A percentile compares a stretch with the other conserved stretches of the same genome.
Evolutionary conservation across 2,329 filamentous ascomycete species (phyloP).

Genomic region (Bertia moriformis): DNA sequence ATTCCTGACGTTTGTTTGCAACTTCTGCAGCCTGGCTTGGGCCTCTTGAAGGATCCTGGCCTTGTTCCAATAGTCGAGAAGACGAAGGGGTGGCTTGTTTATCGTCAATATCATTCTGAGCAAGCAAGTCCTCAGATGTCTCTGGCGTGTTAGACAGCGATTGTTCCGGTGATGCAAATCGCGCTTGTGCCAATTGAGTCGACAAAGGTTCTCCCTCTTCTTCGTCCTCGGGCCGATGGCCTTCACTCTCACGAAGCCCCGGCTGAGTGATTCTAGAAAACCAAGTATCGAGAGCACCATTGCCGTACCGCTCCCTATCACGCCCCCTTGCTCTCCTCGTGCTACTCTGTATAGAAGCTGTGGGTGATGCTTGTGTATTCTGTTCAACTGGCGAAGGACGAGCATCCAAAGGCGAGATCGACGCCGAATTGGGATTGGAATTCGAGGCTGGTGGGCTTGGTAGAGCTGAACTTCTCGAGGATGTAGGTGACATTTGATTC

Average conservation of each 20-base stretch:
- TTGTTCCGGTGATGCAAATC: background rate
- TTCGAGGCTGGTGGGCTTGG: background rate
- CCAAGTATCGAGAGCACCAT: constrained; percentile 15
- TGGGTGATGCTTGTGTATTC: background rate
- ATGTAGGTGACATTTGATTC: background rate
- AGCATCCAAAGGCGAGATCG: background rate
- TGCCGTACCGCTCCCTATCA: constrained; percentile 9
- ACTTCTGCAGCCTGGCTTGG: background rate
- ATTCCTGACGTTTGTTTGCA: background rate
- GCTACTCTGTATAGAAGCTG: background rate
- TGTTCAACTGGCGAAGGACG: background rate
- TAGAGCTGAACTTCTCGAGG: background rate
- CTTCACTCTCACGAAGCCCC: background rate
- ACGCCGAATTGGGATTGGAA: background rate
- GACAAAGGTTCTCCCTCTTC: background rate
- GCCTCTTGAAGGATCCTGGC: too few species aligned
- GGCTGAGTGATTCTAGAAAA: constrained; percentile 7
- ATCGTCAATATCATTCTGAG: too few species aligned
- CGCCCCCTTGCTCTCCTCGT: constrained; percentile 7
- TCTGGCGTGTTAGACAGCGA: background rate
- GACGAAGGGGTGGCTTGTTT: too few species aligned
- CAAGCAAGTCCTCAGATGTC: too few species aligned
- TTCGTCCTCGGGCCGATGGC: background rate
- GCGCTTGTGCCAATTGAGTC: background rate
- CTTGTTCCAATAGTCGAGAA: too few species aligned